These are phyloP conservation scores for Malus hybrid DNA, from an alignment of 331 rosid genomes.

Conservation along the genomic window DNA sequence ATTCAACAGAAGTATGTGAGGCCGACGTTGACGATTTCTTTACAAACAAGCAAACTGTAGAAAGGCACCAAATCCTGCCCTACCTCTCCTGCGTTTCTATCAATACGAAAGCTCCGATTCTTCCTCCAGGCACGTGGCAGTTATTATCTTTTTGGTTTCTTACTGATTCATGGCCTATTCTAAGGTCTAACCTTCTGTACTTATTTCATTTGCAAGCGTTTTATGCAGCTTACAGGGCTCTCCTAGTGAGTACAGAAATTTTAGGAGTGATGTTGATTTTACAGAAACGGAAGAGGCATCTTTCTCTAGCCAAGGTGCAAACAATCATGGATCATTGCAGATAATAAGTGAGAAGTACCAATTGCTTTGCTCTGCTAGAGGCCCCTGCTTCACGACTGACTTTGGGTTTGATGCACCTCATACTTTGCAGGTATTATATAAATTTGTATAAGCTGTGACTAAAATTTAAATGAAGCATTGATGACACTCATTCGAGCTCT, in stretches of 20 bases:
- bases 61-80: slow-evolving; percentile 63
- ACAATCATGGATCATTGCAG: slow-evolving; percentile 69
- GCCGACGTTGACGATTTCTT: slow-evolving; percentile 41
- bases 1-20: slow-evolving; percentile 31
- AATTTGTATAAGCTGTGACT: too few relatives aligned
- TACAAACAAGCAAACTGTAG: slow-evolving; percentile 50
- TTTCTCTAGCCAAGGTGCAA: slow-evolving; percentile 42
- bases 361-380: slow-evolving; percentile 58
- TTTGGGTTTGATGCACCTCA: slow-evolving; percentile 13
- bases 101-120: slow-evolving; percentile 98
- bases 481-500: too few relatives aligned
- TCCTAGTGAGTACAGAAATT: slow-evolving; percentile 75
- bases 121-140: slow-evolving; percentile 61
- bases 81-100: slow-evolving; percentile 69
- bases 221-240: slow-evolving; percentile 86
- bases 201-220: slow-evolving; percentile 10
- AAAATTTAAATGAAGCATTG: too few relatives aligned
- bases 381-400: slow-evolving; percentile 21
- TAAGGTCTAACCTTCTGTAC: not conserved
- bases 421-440: slow-evolving; percentile 52
- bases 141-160: not conserved
- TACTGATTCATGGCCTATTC: not conserved
- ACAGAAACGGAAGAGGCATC: slow-evolving; percentile 87
- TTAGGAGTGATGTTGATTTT: slow-evolving; percentile 77
- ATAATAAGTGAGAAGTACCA: slow-evolving; percentile 70